phyloP scores from a whole-genome alignment of 176 grass and related monocot species.

The Typha latifolia region DNA sequence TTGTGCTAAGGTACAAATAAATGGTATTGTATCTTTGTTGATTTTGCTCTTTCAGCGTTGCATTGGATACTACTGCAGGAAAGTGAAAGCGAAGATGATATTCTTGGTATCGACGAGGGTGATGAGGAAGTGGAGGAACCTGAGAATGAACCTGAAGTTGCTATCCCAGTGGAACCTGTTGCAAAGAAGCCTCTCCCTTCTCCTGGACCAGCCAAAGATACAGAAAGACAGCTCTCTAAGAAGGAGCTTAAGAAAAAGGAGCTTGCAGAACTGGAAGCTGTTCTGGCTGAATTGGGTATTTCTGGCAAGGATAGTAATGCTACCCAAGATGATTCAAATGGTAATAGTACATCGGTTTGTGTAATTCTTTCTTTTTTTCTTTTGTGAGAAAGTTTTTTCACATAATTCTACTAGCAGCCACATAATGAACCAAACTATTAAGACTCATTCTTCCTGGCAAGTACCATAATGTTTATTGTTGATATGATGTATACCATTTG shows the following conservation, averaged over 20 bases:
- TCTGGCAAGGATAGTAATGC: slow-evolving; percentile 34
- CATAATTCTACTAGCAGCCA: no score
- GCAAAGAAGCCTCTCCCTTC: slow-evolving; percentile 33
- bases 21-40: no score
- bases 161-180: slow-evolving; percentile 22
- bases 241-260: slow-evolving; percentile 99
- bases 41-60: neutral
- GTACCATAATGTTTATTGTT: no score
- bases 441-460: no score
- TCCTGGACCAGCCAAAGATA: slow-evolving; percentile 54
- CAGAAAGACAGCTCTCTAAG: slow-evolving; percentile 91
- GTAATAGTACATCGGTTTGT: slow-evolving; percentile 3
- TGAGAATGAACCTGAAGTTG: slow-evolving; percentile 47
- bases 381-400: no score
- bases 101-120: slow-evolving; percentile 59
- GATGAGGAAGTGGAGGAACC: slow-evolving; percentile 59
- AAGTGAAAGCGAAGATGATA: slow-evolving; percentile 84
- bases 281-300: slow-evolving; percentile 81
- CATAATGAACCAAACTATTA: no score
- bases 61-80: slow-evolving; percentile 38
- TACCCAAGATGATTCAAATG: slow-evolving; percentile 35
- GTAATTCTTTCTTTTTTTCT: neutral
- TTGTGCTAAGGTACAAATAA: no score
- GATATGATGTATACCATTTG: neutral
- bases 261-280: slow-evolving; percentile 87